Conservation (phyloP, 495 filamentous ascomycete species). For the Lepidopterella palustris region DNA sequence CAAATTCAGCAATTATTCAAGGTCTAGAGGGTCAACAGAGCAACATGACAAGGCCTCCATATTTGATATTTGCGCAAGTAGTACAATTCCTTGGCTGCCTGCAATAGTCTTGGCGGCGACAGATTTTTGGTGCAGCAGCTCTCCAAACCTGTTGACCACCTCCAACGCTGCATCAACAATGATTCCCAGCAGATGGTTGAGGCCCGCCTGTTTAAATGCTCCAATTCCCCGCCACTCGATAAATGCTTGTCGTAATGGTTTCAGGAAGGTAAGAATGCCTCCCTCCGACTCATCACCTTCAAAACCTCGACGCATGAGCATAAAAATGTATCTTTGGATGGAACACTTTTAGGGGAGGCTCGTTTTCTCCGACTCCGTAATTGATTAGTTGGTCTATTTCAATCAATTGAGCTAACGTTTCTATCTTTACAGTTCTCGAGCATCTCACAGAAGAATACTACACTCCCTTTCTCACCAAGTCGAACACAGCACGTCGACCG, state of each 20-base stretch:
- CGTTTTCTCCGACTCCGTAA: too few relatives aligned
- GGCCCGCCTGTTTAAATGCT: constrained; percentile 10
- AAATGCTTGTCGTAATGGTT: background rate
- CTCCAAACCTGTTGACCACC: constrained; percentile 8
- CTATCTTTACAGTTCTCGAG: background rate
- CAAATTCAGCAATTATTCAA: too few relatives aligned
- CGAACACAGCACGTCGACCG: background rate
- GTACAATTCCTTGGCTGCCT: background rate
- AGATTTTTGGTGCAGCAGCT: background rate
- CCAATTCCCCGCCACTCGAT: background rate
- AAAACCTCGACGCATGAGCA: background rate
- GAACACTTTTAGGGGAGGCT: too few relatives aligned
- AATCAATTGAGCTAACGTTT: too few relatives aligned
- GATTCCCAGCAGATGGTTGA: constrained; percentile 25
- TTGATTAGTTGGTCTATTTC: too few relatives aligned
- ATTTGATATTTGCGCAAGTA: background rate
- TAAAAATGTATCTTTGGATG: too few relatives aligned
- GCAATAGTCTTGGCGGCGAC: background rate
- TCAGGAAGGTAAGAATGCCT: constrained; percentile 19
- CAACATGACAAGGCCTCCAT: too few relatives aligned
- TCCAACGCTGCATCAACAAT: too few relatives aligned
- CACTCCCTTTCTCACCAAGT: background rate
- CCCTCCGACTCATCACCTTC: background rate
- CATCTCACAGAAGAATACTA: background rate
- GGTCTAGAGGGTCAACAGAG: too few relatives aligned